These are phyloP conservation scores for Vigna nakashimae DNA, from an alignment of 306 rosid genomes.

Conservation along the genomic window DNA sequence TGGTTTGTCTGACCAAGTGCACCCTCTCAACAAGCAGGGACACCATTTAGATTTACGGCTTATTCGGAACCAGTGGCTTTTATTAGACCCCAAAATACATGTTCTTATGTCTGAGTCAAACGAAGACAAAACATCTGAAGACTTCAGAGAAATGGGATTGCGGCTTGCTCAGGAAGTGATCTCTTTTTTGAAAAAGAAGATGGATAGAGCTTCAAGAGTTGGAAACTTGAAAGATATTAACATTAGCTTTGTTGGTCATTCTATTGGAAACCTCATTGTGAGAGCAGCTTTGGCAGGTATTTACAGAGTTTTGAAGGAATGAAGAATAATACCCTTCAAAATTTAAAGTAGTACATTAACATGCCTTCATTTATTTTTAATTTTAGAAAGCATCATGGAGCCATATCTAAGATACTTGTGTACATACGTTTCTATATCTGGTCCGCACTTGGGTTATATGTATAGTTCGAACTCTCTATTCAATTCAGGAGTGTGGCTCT, in stretches of 20 bases:
- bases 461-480: conserved; percentile 89
- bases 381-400: conserved; percentile 91
- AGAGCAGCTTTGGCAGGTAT: conserved; percentile 90
- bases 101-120: conserved; percentile 90
- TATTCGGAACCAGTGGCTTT: conserved; percentile 92
- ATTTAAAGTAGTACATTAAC: conserved; percentile 28
- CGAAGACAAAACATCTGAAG: conserved; percentile 88
- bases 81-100: conserved; percentile 83
- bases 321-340: conserved; percentile 22
- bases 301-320: conserved; percentile 18
- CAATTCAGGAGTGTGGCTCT: conserved; percentile 92
- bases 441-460: conserved; percentile 96
- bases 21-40: conserved; percentile 59
- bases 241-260: conserved; percentile 94
- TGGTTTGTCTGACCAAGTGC: conserved; percentile 30
- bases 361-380: conserved; percentile 34
- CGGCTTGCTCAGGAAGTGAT: conserved; percentile 83
- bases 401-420: conserved; percentile 71
- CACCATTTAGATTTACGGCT: conserved; percentile 95
- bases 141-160: conserved; percentile 91
- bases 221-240: conserved; percentile 68
- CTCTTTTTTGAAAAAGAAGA: conserved; percentile 76
- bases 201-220: conserved; percentile 75
- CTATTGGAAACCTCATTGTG: conserved; percentile 86
- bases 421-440: conserved; percentile 84